Base-by-base conservation (phyloP, 108 stramenopile species). In the Cafeteria roenbergensis region DNA sequence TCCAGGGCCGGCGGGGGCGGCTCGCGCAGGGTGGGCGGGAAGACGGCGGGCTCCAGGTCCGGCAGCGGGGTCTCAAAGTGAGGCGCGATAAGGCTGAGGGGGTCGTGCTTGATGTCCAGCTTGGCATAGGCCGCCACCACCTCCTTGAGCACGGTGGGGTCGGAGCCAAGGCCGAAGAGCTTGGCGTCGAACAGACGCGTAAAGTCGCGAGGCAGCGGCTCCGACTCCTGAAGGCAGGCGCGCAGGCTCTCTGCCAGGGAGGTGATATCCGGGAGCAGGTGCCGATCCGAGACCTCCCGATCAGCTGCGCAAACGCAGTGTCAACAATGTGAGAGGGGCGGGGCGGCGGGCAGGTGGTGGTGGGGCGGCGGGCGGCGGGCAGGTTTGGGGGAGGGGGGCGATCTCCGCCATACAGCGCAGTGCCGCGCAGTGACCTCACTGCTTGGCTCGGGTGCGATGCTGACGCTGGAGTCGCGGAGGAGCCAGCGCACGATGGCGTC, bases 11-110 rank as follows among this genome's bases (percentile, higher is more conserved):
- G 88, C 22, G 85, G 74, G 3, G 85, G 81, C 31, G 82, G 77
- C 20, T 79, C 81, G 0, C 79, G 65, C 80, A 84, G 76, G 24
- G 67, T 62, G 30, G 86, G 86, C 0, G 78, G 75, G 64, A 88
- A 87, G 1, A 82, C 80, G 30, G 88, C 85, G 34, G 85, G 77
- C 63, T 59, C 65, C 6, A 89, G 71, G 12, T 83, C 79, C 1
- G 88, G 88, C 30, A 87, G 78, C 30, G 87, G 87, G 37, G 83
- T 76, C 64, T 87, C 85, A 74, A 89, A 89, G 38, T 84, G 70
- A 3, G 88, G 86, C 29, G 84, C 78, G 8, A 87, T 81, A 22
- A 88, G 79, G 8, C 57, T 75, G 26, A 89, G 69, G 4, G 87
- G 82, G 62, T 89, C 88, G 62, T 86, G 86, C 55, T 80, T 78